Percentiles rank a stretch among this genome's conserved stretches.
These are phyloP conservation scores for Trichocomaceae sp. DNA, from an alignment of 2,329 filamentous ascomycete genomes.

Conservation along the genomic window DNA sequence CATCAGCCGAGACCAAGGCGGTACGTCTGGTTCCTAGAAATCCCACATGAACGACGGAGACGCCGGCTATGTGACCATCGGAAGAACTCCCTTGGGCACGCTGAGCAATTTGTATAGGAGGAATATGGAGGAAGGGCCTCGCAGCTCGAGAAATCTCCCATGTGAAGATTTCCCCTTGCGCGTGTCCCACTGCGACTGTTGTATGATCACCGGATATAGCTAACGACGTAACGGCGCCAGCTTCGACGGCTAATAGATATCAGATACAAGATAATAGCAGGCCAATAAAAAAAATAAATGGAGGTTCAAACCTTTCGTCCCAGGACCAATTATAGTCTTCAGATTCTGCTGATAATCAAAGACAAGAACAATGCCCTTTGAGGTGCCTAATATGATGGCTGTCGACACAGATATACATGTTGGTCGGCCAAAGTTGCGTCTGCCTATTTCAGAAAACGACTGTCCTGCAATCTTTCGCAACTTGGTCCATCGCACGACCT, in stretches of 20 bases:
- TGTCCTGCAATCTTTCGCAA: slow-evolving; percentile 82
- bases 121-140: slow-evolving; percentile 80
- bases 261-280: not conserved
- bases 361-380: slow-evolving; percentile 86
- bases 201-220: slow-evolving; percentile 91
- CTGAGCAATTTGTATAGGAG: slow-evolving; percentile 63
- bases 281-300: not conserved
- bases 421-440: slow-evolving; percentile 83
- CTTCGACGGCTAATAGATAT: slow-evolving; percentile 65
- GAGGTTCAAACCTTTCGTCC: slow-evolving; percentile 66
- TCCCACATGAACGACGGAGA: slow-evolving; percentile 79
- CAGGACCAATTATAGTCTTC: slow-evolving; percentile 87
- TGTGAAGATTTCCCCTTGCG: slow-evolving; percentile 85
- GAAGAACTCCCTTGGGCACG: slow-evolving; percentile 54
- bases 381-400: slow-evolving; percentile 82
- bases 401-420: slow-evolving; percentile 86
- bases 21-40: slow-evolving; percentile 92
- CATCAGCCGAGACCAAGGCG: slow-evolving; percentile 89
- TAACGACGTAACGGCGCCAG: slow-evolving; percentile 76
- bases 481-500: slow-evolving; percentile 93
- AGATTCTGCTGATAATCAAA: slow-evolving; percentile 97
- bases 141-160: slow-evolving; percentile 86
- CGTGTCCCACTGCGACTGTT: slow-evolving; percentile 84
- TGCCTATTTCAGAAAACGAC: slow-evolving; percentile 86
- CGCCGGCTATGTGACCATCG: slow-evolving; percentile 76